Evolutionary conservation across 1,284 basidiomycete genomes (phyloP), one percentile per base, ranked within the genome.

Genomic region (Fomitopsis schrenkii): DNA sequence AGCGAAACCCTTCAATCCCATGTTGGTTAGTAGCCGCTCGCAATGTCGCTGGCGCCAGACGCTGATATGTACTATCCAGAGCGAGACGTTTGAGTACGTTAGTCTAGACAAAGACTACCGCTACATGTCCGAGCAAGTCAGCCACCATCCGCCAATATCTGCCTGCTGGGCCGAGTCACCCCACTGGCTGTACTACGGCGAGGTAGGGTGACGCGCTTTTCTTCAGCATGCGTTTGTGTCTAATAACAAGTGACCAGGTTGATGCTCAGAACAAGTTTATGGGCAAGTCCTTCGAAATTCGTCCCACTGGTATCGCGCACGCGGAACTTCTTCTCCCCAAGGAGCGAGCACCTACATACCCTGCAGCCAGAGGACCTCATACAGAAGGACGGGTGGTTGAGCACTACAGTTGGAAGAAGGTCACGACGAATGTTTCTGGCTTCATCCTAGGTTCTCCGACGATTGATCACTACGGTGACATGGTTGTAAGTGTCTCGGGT

Each of bases 381-480:
- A 72, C 67, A 14, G 53, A 77, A 57, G 84, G 80, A 17, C 86
- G 85, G 68, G 85, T 91, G 9, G 76, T 87, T 3, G 93, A 94
- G 68, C 94, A 96, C 72, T 96, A 91, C 71, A 91, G 87, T 55
- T 97, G 94, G 93, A 95, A 95, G 78, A 98, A 98, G 76, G 95
- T 97, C 33, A 96, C 93, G 12, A 96, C 95, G 33, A 93, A 90
- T 64, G 84, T 97, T 7, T 96, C 94, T 9, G 95, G 95, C 33
- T 98, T 98, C 71, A 95, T 98, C 67, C 82, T 97, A 45, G 97
- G 96, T 6, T 88, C 86, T 28, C 95, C 95, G 0, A 93, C 94
- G 28, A 98, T 98, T 66, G 97, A 98, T 73, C 97, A 99, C 79
- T 98, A 97, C 70, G 96, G 95, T 22, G 93, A 97, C 70, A 94